phyloP scores from a whole-genome alignment of 768 basidiomycete genomes.

The Tulasnella sp. region DNA sequence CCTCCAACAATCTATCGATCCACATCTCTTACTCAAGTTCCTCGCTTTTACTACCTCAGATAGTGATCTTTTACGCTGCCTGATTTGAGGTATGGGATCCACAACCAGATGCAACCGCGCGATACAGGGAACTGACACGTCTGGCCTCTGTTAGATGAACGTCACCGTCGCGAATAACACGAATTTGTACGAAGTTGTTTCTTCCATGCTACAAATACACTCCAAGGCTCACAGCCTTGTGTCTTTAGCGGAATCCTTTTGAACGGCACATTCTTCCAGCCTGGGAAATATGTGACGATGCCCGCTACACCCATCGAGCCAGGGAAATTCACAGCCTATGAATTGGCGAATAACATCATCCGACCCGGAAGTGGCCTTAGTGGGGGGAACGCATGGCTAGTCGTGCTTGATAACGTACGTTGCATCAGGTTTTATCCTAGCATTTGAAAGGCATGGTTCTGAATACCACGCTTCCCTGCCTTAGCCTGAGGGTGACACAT shows the following conservation, averaged over 20 bases:
- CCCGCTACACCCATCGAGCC: background rate
- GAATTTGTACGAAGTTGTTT: background rate
- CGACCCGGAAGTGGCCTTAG: background rate
- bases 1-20: background rate
- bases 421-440: background rate
- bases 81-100: background rate
- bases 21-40: background rate
- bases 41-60: background rate
- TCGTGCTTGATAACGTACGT: background rate
- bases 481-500: background rate
- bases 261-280: background rate
- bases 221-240: background rate
- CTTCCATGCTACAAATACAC: background rate
- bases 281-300: background rate
- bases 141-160: background rate
- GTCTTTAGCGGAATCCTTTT: background rate
- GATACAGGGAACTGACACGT: background rate
- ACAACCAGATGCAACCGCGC: background rate
- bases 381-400: background rate
- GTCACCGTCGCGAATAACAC: background rate
- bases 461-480: background rate
- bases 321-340: background rate
- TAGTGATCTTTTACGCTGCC: too few relatives aligned
- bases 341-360: background rate
- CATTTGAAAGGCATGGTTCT: background rate